Percentiles rank a stretch among this genome's conserved stretches.
Conservation (phyloP, 345 rosid species). For the Dipteronia dyeriana region DNA sequence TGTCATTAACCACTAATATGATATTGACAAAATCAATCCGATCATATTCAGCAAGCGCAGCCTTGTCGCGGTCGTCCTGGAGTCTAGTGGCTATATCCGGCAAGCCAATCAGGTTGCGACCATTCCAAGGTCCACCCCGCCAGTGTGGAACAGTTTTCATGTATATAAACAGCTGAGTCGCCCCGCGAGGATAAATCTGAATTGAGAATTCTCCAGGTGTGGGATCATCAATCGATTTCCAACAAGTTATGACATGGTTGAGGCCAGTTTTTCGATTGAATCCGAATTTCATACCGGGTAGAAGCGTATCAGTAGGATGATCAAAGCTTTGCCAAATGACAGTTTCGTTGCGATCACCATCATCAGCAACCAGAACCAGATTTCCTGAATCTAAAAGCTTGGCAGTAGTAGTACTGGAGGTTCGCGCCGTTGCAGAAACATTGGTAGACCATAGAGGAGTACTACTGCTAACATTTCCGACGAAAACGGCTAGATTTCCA, state of each 20-base stretch:
- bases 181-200: conserved; percentile 7
- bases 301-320: too few species aligned
- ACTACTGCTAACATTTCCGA: background rate
- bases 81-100: background rate
- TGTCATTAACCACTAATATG: background rate
- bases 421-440: background rate
- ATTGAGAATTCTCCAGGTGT: conserved; percentile 1
- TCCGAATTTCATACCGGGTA: conserved; percentile 17
- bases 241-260: conserved; percentile 19
- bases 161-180: background rate
- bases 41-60: background rate
- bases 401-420: background rate
- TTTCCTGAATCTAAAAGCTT: conserved; percentile 38
- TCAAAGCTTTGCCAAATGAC: conserved; percentile 42
- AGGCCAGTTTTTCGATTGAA: conserved; percentile 19
- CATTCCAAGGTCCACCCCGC: conserved; percentile 21
- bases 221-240: conserved; percentile 33
- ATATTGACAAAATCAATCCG: background rate
- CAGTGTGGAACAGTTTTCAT: background rate
- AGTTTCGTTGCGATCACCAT: background rate
- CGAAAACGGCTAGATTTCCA: conserved; percentile 24
- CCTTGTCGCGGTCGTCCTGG: background rate
- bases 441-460: conserved; percentile 26
- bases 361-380: conserved; percentile 14
- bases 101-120: background rate